These are phyloP conservation scores for Penicillium lividum DNA, from an alignment of 495 filamentous ascomycete genomes.

Conservation along the genomic window DNA sequence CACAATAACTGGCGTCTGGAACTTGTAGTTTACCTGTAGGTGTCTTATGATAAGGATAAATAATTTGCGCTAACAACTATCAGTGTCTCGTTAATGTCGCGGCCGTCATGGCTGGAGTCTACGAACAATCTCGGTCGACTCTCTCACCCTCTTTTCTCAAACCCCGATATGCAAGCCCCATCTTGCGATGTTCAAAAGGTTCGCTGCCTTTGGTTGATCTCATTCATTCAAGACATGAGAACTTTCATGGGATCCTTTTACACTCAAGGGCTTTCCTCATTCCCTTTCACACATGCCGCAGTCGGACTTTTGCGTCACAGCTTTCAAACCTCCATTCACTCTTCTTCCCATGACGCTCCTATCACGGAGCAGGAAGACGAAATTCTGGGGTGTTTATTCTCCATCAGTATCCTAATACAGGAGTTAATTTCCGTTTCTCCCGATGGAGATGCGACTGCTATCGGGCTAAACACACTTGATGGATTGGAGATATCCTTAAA, in stretches of 20 bases:
- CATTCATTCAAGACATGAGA: constrained; percentile 34
- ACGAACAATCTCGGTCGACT: constrained; percentile 24
- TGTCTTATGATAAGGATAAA: background rate
- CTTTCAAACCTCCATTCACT: constrained; percentile 12
- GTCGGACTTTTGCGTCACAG: constrained; percentile 21
- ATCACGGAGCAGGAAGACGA: constrained; percentile 19
- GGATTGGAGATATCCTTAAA: constrained; percentile 19
- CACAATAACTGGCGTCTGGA: constrained; percentile 30
- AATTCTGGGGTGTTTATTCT: constrained; percentile 24
- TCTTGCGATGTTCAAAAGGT: constrained; percentile 28
- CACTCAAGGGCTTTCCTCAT: constrained; percentile 14
- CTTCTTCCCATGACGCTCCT: background rate
- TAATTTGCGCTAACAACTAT: background rate
- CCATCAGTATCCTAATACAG: constrained; percentile 29
- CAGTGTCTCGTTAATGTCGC: constrained; percentile 32
- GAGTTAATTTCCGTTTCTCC: constrained; percentile 23
- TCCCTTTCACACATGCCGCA: constrained; percentile 21
- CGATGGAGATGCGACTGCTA: constrained; percentile 2
- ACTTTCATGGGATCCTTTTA: constrained; percentile 31
- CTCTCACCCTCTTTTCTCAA: constrained; percentile 5
- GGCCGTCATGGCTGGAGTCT: constrained; percentile 31
- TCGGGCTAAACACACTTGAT: constrained; percentile 8
- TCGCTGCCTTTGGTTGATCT: constrained; percentile 34
- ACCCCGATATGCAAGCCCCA: constrained; percentile 6
- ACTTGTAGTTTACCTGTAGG: constrained; percentile 32